A percentile compares a stretch with the other conserved stretches of the same genome.
Evolutionary conservation across 495 filamentous ascomycete genomes (phyloP).

Genomic region (Acidomyces sp.): DNA sequence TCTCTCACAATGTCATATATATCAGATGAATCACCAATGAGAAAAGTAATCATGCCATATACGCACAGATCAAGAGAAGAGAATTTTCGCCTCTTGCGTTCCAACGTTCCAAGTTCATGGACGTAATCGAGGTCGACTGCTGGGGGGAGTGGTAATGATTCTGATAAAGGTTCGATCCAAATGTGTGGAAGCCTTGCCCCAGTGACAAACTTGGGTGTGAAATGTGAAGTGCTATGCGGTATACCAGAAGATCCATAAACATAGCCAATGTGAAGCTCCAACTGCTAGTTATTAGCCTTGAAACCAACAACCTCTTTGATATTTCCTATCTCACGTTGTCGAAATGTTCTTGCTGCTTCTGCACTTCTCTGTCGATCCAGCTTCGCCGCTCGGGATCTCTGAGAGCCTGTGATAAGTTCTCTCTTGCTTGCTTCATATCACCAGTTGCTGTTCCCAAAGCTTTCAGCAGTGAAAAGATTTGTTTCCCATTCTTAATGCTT

Average conservation of each 20-base stretch:
- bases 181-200: neutral
- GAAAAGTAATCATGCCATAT: neutral
- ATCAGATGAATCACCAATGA: neutral
- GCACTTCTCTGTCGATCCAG: neutral
- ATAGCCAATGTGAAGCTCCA: slow-evolving; percentile 30
- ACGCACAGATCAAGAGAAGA: neutral
- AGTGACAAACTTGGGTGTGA: neutral
- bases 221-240: slow-evolving; percentile 23
- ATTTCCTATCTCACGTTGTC: neutral
- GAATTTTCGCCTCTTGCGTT: neutral
- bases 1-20: neutral
- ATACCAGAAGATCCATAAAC: slow-evolving; percentile 25
- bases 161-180: neutral
- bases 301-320: neutral
- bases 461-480: slow-evolving; percentile 29
- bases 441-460: slow-evolving; percentile 22
- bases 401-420: neutral
- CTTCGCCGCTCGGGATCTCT: neutral
- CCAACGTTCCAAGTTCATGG: neutral
- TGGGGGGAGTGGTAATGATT: neutral
- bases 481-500: slow-evolving; percentile 29
- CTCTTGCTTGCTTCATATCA: neutral
- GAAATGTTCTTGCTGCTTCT: neutral
- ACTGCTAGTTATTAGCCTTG: slow-evolving; percentile 4
- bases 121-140: neutral